A percentile compares a stretch with the other conserved stretches of the same genome.
Conservation (phyloP, 768 basidiomycete genomes). For the Pleurotus eryngii region DNA sequence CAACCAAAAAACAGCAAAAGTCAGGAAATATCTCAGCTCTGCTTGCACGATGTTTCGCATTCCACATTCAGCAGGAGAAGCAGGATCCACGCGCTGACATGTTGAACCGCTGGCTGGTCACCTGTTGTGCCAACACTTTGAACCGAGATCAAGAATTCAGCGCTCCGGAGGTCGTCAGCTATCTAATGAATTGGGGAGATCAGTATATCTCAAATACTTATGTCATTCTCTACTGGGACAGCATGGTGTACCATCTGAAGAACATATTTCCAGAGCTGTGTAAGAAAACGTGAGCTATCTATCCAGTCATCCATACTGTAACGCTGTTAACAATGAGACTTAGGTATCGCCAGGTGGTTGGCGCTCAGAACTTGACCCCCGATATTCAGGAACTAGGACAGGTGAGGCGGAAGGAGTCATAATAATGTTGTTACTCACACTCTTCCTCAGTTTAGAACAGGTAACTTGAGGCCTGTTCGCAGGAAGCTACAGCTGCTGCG, state of each 20-base stretch:
- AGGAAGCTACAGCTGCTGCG: too few species aligned
- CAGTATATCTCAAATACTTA: slow-evolving; percentile 25
- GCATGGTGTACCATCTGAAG: neutral
- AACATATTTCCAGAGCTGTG: neutral
- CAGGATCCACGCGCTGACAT: neutral
- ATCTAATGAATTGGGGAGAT: slow-evolving; percentile 36
- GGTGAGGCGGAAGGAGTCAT: too few species aligned
- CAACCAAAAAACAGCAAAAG: slow-evolving; percentile 19
- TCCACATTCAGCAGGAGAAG: slow-evolving; percentile 14
- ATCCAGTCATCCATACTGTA: too few species aligned
- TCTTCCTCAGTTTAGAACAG: too few species aligned
- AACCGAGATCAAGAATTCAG: slow-evolving; percentile 26
- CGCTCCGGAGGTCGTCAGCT: slow-evolving; percentile 25
- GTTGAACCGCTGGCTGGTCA: slow-evolving; percentile 20
- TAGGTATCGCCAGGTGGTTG: too few species aligned
- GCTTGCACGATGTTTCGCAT: slow-evolving; percentile 20
- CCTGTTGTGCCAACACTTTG: slow-evolving; percentile 19
- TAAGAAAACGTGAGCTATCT: too few species aligned
- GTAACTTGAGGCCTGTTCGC: too few species aligned
- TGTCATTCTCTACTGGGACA: slow-evolving; percentile 23
- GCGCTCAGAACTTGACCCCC: too few species aligned
- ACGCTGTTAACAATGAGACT: too few species aligned
- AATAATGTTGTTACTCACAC: too few species aligned
- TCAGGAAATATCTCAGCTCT: slow-evolving; percentile 27
- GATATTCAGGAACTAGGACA: too few species aligned